These are phyloP conservation scores for Lagenaria siceraria DNA, from an alignment of 306 rosid genomes.

Conservation along the genomic window DNA sequence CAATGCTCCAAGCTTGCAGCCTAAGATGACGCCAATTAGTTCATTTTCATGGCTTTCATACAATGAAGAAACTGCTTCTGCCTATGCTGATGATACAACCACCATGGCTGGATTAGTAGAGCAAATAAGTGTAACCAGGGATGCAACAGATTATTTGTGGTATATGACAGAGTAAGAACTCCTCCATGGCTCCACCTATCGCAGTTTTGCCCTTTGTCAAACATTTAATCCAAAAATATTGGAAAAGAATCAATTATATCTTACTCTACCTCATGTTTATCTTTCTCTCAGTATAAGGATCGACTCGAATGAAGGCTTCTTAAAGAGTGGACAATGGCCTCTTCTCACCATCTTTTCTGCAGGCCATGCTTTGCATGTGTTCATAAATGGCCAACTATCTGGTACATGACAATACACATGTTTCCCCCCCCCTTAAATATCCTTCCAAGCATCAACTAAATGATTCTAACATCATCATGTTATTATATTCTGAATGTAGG, in stretches of 20 bases:
- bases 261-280: neutral
- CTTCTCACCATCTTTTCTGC: slow-evolving; percentile 66
- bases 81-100: slow-evolving; percentile 29
- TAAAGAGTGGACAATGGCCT: slow-evolving; percentile 54
- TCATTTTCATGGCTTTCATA: slow-evolving; percentile 59
- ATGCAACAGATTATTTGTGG: slow-evolving; percentile 87
- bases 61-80: slow-evolving; percentile 62
- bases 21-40: slow-evolving; percentile 43
- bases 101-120: slow-evolving; percentile 52
- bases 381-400: slow-evolving; percentile 74
- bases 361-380: slow-evolving; percentile 86
- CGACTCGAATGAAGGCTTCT: slow-evolving; percentile 54
- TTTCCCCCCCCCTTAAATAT: neutral
- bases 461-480: slow-evolving; percentile 4
- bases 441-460: neutral
- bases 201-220: neutral
- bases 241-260: neutral
- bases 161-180: slow-evolving; percentile 88
- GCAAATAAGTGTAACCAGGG: slow-evolving; percentile 65
- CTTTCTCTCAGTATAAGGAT: slow-evolving; percentile 49
- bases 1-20: slow-evolving; percentile 32
- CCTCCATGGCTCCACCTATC: neutral
- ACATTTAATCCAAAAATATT: neutral
- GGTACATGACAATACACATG: slow-evolving; percentile 30
- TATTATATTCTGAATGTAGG: slow-evolving; percentile 34